Conservation (phyloP, 2,329 filamentous ascomycete species). For the Calonectria multiphialidica region DNA sequence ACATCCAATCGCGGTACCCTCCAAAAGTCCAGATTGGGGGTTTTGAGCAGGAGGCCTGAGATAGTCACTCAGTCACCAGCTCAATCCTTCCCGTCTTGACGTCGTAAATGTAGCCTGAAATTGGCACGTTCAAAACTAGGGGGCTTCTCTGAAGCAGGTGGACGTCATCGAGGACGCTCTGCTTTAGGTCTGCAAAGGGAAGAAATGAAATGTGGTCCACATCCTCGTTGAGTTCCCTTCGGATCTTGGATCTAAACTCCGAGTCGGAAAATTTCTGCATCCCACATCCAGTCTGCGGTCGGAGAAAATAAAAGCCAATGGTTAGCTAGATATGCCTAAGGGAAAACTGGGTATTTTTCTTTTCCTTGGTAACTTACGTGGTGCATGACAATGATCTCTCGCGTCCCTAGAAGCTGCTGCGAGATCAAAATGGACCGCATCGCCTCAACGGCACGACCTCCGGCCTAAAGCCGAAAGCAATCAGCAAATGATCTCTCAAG, state of each 20-base stretch:
- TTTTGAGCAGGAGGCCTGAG: background rate
- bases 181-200: conserved; percentile 72
- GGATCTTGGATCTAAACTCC: conserved; percentile 67
- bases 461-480: conserved; percentile 50
- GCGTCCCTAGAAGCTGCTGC: conserved; percentile 81
- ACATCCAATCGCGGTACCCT: background rate
- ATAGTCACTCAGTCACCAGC: conserved; percentile 35
- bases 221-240: conserved; percentile 67
- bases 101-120: conserved; percentile 84
- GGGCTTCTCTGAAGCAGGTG: conserved; percentile 69
- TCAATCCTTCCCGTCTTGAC: conserved; percentile 75
- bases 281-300: conserved; percentile 54
- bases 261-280: conserved; percentile 78
- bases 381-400: conserved; percentile 81
- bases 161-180: conserved; percentile 76
- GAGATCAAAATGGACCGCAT: conserved; percentile 83
- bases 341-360: background rate
- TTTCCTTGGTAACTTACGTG: conserved; percentile 55
- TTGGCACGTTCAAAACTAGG: conserved; percentile 70
- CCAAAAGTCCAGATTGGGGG: background rate
- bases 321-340: conserved; percentile 21
- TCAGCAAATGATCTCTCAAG: background rate
- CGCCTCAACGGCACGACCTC: conserved; percentile 75
- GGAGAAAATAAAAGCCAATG: conserved; percentile 19
- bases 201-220: conserved; percentile 71